phyloP scores from a whole-genome alignment of 2,329 filamentous ascomycete species.

The Domatiomyces globalis region DNA sequence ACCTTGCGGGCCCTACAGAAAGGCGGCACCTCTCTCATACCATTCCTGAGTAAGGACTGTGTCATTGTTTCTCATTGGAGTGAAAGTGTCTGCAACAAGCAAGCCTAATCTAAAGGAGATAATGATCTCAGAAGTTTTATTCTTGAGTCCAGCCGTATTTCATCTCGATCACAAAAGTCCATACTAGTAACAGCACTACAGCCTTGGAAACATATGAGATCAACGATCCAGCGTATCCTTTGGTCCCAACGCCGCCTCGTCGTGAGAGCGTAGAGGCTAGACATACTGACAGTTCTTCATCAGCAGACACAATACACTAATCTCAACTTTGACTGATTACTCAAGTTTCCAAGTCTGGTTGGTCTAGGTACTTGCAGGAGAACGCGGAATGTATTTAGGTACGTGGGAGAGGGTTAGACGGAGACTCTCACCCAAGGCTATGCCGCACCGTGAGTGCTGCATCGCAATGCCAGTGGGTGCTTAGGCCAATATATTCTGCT shows the following conservation, averaged over 20 bases:
- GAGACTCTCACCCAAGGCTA: too few species aligned
- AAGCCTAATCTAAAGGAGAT: conserved; percentile 16
- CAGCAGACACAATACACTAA: conserved; percentile 17
- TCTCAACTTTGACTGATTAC: neutral
- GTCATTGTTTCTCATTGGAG: conserved; percentile 16
- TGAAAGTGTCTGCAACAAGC: conserved; percentile 13
- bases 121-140: conserved; percentile 17
- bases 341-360: too few species aligned
- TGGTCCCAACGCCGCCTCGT: neutral
- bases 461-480: neutral
- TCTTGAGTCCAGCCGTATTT: conserved; percentile 1
- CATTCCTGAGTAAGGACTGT: conserved; percentile 17
- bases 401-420: too few species aligned
- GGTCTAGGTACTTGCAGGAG: neutral
- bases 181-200: too few species aligned
- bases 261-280: too few species aligned
- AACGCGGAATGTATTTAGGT: too few species aligned
- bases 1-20: conserved; percentile 15
- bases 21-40: conserved; percentile 12
- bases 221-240: neutral
- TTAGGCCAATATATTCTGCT: neutral
- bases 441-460: too few species aligned
- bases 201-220: too few species aligned
- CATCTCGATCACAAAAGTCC: too few species aligned
- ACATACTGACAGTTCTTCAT: conserved; percentile 12